Percentiles rank a stretch among this genome's conserved stretches.
phyloP scores from a whole-genome alignment of 2,329 filamentous ascomycete species.

The Aureobasidium uvarum region DNA sequence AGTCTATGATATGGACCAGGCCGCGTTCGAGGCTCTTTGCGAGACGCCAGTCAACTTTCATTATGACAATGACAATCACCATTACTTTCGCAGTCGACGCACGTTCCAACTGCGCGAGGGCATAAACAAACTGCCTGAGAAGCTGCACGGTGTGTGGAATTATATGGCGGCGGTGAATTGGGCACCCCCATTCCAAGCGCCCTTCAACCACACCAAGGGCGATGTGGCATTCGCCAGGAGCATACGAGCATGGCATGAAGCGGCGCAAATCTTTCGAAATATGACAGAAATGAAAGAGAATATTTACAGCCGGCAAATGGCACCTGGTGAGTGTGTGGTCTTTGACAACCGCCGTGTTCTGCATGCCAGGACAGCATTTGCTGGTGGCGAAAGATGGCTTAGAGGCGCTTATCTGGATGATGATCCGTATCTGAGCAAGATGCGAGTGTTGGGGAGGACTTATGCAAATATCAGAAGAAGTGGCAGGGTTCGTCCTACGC shows the following conservation, averaged over 20 bases:
- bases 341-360: slow-evolving; percentile 86
- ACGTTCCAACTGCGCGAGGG: not conserved
- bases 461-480: not conserved
- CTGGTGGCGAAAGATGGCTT: slow-evolving; percentile 69
- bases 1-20: slow-evolving; percentile 31
- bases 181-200: slow-evolving; percentile 42
- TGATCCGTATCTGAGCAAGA: slow-evolving; percentile 56
- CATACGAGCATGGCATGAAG: slow-evolving; percentile 48
- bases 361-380: slow-evolving; percentile 78
- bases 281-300: slow-evolving; percentile 58
- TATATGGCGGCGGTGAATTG: slow-evolving; percentile 38
- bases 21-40: slow-evolving; percentile 28
- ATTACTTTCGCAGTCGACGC: slow-evolving; percentile 34
- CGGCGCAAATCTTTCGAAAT: slow-evolving; percentile 56
- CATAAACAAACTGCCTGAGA: not conserved
- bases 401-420: slow-evolving; percentile 79
- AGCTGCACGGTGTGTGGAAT: slow-evolving; percentile 26
- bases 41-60: slow-evolving; percentile 48
- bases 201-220: slow-evolving; percentile 29
- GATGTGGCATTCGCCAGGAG: not conserved
- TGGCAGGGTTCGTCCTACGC: no score
- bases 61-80: slow-evolving; percentile 50
- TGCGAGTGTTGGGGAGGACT: slow-evolving; percentile 28
- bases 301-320: slow-evolving; percentile 69
- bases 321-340: slow-evolving; percentile 83